Base-by-base conservation (phyloP, 2,329 filamentous ascomycete species). In the Hirsutella rhossiliensis region DNA sequence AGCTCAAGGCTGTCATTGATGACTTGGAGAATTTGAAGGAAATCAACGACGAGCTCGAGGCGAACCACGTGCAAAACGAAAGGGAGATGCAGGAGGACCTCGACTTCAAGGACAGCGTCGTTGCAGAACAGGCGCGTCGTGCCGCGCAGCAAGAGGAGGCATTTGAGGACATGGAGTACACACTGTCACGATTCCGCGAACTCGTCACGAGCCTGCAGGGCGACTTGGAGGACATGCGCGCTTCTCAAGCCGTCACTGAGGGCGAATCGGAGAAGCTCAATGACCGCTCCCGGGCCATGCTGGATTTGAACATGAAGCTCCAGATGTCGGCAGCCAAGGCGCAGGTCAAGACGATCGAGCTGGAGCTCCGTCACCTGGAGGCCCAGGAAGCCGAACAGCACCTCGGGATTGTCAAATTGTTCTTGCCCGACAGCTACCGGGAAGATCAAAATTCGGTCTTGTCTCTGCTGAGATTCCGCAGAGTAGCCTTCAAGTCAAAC, bases 11-110 rank as follows among this genome's bases (percentile, higher is more conserved):
- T 17, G 80, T 83, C 8, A 84, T 97, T 48, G 83, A 89, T 49
- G 90, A 97, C 51, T 73, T 97, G 11, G 87, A 96, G 61, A 87
- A 78, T 47, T 67, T 97, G 43, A 89, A 88, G 59, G 90, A 98
- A 58, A 80, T 97, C 53, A 94, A 87, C 54, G 89, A 97, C 56
- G 92, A 98, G 63, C 78, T 98, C 4, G 89, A 96, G 60, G 77
- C 87, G 54, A 95, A 95, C 57, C 89, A 96, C 57, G 78, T 92
- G 4, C 88, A 96, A 57, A 86, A 88, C 31, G 87, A 94, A 60
- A 94, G 90, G 61, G 89, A 97, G 59, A 77, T 98, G 63, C 88
- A 95, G 60, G 85, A 94, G 54, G 89, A 96, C 55, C 77, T 97
- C 44, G 89, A 96, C 58, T 84, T 87, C 64, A 87, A 85, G 60